These are phyloP conservation scores for Aspergillus haitiensis DNA, from an alignment of 495 filamentous ascomycete genomes.

Conservation along the genomic window DNA sequence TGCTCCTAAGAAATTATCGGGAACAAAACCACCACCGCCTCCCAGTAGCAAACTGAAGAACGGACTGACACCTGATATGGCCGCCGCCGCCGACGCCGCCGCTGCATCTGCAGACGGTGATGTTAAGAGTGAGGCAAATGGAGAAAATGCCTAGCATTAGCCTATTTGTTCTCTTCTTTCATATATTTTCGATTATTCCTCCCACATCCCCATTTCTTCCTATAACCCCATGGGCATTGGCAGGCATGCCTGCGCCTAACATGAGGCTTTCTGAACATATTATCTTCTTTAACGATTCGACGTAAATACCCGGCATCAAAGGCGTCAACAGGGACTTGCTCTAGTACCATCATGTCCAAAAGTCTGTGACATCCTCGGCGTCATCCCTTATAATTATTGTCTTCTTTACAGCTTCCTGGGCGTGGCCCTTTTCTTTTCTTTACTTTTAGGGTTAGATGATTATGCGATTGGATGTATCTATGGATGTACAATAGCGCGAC, in stretches of 20 bases:
- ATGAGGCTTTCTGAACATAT: conserved; percentile 26
- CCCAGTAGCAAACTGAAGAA: conserved; percentile 48
- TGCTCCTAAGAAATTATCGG: conserved; percentile 40
- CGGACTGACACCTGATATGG: conserved; percentile 29
- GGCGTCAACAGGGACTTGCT: conserved; percentile 30
- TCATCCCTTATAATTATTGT: conserved; percentile 16
- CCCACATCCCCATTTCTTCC: conserved; percentile 4
- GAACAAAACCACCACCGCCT: conserved; percentile 40
- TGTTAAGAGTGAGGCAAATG: conserved; percentile 32
- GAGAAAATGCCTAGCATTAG: conserved; percentile 18
- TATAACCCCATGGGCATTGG: conserved; percentile 7
- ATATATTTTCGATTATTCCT: conserved; percentile 2
- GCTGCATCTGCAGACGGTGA: conserved; percentile 20
- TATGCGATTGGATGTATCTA: conserved; percentile 12
- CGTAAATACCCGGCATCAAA: conserved; percentile 36
- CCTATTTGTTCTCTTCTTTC: not conserved
- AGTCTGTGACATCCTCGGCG: conserved; percentile 26
- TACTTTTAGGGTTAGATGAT: conserved; percentile 25
- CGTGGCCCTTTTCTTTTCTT: conserved; percentile 9
- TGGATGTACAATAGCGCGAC: conserved; percentile 23
- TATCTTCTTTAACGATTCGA: conserved; percentile 29
- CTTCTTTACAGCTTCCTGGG: conserved; percentile 18
- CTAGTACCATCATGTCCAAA: conserved; percentile 25
- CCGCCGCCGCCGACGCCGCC: conserved; percentile 21
- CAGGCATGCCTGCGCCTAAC: conserved; percentile 18